Evolutionary conservation across 441 rosid genomes (phyloP), one percentile per base, ranked within the genome.

Genomic region (Omphalea diandra): DNA sequence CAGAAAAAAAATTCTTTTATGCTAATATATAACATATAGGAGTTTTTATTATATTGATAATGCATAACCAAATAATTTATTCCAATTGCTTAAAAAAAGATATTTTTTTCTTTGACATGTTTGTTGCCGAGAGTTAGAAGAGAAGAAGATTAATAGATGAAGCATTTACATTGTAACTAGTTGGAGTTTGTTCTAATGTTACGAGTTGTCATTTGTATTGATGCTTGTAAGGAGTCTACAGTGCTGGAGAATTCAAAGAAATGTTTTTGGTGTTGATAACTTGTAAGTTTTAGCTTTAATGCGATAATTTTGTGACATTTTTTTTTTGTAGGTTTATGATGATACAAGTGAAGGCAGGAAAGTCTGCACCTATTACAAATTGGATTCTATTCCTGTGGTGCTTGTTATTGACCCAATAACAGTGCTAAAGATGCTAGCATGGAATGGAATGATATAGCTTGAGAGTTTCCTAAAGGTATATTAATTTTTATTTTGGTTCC

Each of bases 371-470:
- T 95, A 87, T 75, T 92, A 95, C 85, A 87, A 81, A 74, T 82
- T 95, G 78, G 94, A 86, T 72, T 85, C 88, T 7, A 81, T 89
- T 75, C 98, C 99, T 12, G 96, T 88, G 49, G 93, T 95, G 55
- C 98, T 95, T 15, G 90, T 93, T 40, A 81, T 95, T 46, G 99
- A 95, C 71, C 99, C 99, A 46, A 89, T 94, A 73, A 93, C 99
- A 5, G 99, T 97, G 60, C 93, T 93, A 79, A 93, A 83, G 81
- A 92, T 93, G 96, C 88, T 86, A 59, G 83, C 82, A 54, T 95
- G 99, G 99, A 69, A 53, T 73, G 98, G 99, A 73, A 89, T 92
- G 97, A 83, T 95, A 61, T 89, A 88, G 60, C 95, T 98, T 7
- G 98, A 87, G 82, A 86, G 76, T 77, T 75, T 95, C 78, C 91